phyloP scores from a whole-genome alignment of 1,284 basidiomycete species.

The Heterobasidion parviporum region DNA sequence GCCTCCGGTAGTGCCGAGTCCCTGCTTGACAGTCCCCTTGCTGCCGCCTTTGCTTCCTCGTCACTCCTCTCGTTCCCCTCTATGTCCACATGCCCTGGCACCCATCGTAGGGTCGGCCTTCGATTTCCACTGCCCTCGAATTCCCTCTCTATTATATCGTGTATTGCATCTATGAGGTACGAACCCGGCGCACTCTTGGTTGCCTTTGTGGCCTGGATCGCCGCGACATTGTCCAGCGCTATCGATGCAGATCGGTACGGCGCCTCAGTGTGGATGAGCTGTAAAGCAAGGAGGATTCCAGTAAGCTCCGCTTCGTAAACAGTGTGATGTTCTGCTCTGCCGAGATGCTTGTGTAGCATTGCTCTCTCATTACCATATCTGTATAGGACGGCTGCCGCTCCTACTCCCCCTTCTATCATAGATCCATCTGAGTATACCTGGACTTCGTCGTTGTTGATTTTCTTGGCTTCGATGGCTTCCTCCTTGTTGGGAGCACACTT shows the following conservation, averaged over 20 bases:
- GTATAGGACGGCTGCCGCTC: not conserved
- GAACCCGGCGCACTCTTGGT: not conserved
- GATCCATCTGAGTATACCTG: constrained; percentile 2
- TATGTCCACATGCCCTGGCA: not conserved
- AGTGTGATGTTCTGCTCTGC: not conserved
- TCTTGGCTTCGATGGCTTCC: not conserved
- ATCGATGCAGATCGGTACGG: not conserved
- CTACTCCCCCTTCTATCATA: not conserved
- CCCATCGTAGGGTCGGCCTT: not conserved
- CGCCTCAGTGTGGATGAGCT: not conserved
- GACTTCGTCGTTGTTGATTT: not conserved
- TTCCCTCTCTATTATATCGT: not conserved
- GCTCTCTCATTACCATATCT: not conserved
- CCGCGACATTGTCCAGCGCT: not conserved
- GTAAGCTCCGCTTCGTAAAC: constrained; percentile 1
- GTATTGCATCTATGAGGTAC: not conserved
- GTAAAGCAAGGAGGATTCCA: not conserved
- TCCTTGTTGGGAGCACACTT: not conserved
- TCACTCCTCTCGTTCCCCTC: not conserved
- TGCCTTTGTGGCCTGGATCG: not conserved
- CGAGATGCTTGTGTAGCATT: not conserved
- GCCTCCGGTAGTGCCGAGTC: not conserved
- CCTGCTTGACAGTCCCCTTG: not conserved
- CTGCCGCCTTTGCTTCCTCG: not conserved
- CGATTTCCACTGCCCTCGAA: not conserved